A percentile compares a stretch with the other conserved stretches of the same genome.
Conservation (phyloP, 257 asterid species). For the Asclepias syriaca region DNA sequence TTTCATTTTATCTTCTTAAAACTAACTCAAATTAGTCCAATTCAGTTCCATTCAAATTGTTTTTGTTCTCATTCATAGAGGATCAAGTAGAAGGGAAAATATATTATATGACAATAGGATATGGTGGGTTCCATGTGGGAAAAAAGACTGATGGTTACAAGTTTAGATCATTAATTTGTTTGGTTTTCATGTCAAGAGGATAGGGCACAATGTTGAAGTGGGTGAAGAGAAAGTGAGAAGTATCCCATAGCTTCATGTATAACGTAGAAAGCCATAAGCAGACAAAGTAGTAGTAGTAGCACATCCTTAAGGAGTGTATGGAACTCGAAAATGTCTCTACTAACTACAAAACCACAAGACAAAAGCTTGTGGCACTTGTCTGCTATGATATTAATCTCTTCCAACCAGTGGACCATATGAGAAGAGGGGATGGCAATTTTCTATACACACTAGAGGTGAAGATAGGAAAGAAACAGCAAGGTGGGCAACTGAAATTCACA, state of each 20-base stretch:
- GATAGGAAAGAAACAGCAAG: conserved; percentile 34
- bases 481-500: conserved; percentile 13
- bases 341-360: conserved; percentile 55
- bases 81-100: neutral
- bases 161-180: conserved; percentile 53
- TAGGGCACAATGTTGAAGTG: conserved; percentile 62
- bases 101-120: conserved; percentile 21
- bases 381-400: conserved; percentile 38
- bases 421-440: conserved; percentile 7
- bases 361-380: conserved; percentile 68
- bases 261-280: conserved; percentile 22
- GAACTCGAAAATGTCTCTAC: conserved; percentile 26
- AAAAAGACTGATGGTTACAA: conserved; percentile 28
- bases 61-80: neutral
- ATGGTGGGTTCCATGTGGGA: conserved; percentile 31
- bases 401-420: conserved; percentile 43
- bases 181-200: conserved; percentile 59
- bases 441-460: conserved; percentile 25
- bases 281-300: conserved; percentile 26
- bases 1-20: neutral
- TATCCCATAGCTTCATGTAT: conserved; percentile 17
- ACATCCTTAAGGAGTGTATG: conserved; percentile 17
- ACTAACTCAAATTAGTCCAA: neutral
- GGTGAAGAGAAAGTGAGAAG: conserved; percentile 21
- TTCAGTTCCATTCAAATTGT: neutral